Evolutionary conservation across 169 alveolate species (phyloP).

Genomic region (Plasmodium cynomolgi): DNA sequence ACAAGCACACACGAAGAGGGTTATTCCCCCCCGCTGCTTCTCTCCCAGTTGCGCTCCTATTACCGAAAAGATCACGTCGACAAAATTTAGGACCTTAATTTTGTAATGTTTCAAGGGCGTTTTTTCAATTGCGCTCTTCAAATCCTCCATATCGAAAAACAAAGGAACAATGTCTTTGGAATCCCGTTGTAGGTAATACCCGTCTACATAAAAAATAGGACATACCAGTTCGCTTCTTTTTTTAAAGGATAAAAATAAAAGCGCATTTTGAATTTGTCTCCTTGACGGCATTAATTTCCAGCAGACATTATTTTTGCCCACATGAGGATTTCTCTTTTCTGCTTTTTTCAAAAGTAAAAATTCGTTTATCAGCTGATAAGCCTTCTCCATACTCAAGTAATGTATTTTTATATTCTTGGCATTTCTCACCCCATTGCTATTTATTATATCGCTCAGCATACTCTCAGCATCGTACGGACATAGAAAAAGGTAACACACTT

Average conservation of each 20-base stretch:
- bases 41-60: background rate
- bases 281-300: constrained; percentile 65
- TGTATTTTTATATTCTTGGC: constrained; percentile 39
- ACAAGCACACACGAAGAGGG: background rate
- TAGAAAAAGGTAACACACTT: constrained; percentile 54
- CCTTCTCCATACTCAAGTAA: constrained; percentile 43
- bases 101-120: background rate
- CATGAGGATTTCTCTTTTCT: constrained; percentile 18
- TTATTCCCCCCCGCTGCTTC: background rate
- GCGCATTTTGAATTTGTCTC: constrained; percentile 52
- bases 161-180: constrained; percentile 25
- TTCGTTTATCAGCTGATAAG: constrained; percentile 55
- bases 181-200: constrained; percentile 27
- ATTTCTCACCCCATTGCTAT: constrained; percentile 53
- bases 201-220: constrained; percentile 68
- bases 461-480: constrained; percentile 73
- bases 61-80: constrained; percentile 59
- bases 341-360: constrained; percentile 32
- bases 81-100: constrained; percentile 63
- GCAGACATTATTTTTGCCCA: constrained; percentile 31
- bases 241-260: constrained; percentile 31
- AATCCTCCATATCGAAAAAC: constrained; percentile 68
- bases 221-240: constrained; percentile 45
- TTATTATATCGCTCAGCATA: constrained; percentile 53
- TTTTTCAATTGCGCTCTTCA: constrained; percentile 14